phyloP scores from a whole-genome alignment of 2,329 filamentous ascomycete species.

The Neurospora sp. region DNA sequence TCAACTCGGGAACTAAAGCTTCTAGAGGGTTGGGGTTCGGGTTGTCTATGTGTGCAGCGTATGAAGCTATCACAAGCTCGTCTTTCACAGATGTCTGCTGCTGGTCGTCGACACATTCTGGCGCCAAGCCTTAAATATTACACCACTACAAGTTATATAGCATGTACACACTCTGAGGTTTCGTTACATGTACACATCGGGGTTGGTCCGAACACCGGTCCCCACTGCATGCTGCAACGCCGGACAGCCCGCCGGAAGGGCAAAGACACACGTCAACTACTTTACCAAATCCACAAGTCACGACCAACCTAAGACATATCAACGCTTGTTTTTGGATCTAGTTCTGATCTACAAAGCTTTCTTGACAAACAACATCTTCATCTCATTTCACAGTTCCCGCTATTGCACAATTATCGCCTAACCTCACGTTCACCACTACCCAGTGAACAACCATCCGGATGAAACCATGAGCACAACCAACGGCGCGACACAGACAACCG shows the following conservation, averaged over 20 bases:
- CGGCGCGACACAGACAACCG: background rate
- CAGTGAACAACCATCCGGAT: background rate
- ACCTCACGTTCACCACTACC: background rate
- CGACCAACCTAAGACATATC: too few species aligned
- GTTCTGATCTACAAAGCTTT: too few species aligned
- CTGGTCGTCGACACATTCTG: background rate
- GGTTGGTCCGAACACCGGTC: background rate
- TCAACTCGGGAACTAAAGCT: background rate
- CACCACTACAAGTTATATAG: background rate
- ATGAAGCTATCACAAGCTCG: background rate
- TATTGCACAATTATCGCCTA: too few species aligned
- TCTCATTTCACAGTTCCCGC: too few species aligned
- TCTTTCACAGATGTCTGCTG: background rate
- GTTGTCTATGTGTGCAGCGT: background rate
- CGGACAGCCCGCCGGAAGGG: background rate
- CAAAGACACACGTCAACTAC: too few species aligned
- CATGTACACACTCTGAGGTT: background rate
- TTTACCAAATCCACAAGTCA: too few species aligned
- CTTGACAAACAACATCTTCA: too few species aligned
- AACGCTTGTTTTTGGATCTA: too few species aligned
- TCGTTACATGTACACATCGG: background rate
- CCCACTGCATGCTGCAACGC: background rate
- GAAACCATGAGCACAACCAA: slow-evolving; percentile 2
- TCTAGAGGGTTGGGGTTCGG: background rate
- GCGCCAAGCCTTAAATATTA: too few species aligned